Evolutionary conservation across 345 rosid genomes (phyloP).

Genomic region (Eucalyptus virginea): DNA sequence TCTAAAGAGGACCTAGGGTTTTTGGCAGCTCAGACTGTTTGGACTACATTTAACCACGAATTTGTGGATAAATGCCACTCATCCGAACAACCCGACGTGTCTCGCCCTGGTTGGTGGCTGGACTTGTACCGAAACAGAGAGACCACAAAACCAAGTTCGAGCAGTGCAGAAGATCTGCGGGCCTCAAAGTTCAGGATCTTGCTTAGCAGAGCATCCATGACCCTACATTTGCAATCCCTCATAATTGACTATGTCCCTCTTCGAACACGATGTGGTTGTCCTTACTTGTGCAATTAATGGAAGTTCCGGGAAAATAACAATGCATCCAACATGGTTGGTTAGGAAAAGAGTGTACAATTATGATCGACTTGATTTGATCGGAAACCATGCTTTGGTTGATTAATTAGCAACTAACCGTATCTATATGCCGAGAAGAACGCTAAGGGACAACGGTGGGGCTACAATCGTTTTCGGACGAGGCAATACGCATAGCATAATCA

Average conservation of each 20-base stretch:
- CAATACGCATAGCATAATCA: neutral
- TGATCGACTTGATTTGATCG: neutral
- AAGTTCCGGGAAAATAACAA: neutral
- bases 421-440: neutral
- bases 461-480: neutral
- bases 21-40: neutral
- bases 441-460: neutral
- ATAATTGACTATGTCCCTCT: neutral
- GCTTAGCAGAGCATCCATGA: neutral
- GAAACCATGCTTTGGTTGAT: neutral
- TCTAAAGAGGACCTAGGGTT: neutral
- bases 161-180: neutral
- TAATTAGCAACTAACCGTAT: neutral
- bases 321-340: neutral
- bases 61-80: neutral
- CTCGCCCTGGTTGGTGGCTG: neutral
- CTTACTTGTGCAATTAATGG: neutral
- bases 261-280: neutral
- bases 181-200: neutral
- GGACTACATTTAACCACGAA: neutral
- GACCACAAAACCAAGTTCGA: neutral
- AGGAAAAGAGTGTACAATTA: neutral
- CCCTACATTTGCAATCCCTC: neutral
- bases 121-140: neutral
- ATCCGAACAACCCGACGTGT: neutral